A percentile compares a stretch with the other conserved stretches of the same genome.
These are phyloP conservation scores for Pseudocercospora fuligena DNA, from an alignment of 2,329 filamentous ascomycete species.

Conservation along the genomic window DNA sequence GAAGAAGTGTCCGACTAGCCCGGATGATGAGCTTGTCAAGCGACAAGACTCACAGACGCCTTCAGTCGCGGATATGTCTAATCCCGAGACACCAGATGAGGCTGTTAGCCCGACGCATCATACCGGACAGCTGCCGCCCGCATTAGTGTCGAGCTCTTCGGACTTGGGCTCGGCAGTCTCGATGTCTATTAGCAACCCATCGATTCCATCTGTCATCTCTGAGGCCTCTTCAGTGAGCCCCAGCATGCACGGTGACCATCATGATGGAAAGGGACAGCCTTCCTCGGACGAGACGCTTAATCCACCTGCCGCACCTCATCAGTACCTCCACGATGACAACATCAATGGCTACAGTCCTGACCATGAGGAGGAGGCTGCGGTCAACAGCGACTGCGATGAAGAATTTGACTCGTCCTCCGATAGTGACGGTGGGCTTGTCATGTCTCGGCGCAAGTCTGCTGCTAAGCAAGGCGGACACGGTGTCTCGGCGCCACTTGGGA, in stretches of 20 bases:
- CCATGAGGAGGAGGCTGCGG: slow-evolving; percentile 34
- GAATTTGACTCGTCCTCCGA: slow-evolving; percentile 47
- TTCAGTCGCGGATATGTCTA: slow-evolving; percentile 30
- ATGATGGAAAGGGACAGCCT: slow-evolving; percentile 41
- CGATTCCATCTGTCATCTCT: slow-evolving; percentile 57
- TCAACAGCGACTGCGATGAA: slow-evolving; percentile 48
- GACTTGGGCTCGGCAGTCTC: slow-evolving; percentile 55
- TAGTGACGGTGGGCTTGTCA: slow-evolving; percentile 47
- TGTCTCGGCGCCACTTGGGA: slow-evolving; percentile 9
- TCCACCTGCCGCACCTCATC: slow-evolving; percentile 25
- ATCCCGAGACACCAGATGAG: slow-evolving; percentile 41
- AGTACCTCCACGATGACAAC: slow-evolving; percentile 33
- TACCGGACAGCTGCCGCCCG: slow-evolving; percentile 32
- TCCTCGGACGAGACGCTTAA: slow-evolving; percentile 45
- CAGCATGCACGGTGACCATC: slow-evolving; percentile 28
- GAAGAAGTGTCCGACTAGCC: slow-evolving; percentile 52
- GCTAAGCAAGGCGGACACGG: slow-evolving; percentile 22
- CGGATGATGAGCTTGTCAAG: slow-evolving; percentile 46
- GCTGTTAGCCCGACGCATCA: slow-evolving; percentile 45
- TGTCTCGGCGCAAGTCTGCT: slow-evolving; percentile 41
- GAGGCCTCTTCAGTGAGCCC: slow-evolving; percentile 51
- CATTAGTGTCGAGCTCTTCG: slow-evolving; percentile 52
- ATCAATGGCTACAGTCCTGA: slow-evolving; percentile 41
- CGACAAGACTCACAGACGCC: slow-evolving; percentile 30
- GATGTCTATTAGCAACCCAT: slow-evolving; percentile 56